Conservation (phyloP, 225 moss, liverwort and hornwort species). For the Asterella californica region DNA sequence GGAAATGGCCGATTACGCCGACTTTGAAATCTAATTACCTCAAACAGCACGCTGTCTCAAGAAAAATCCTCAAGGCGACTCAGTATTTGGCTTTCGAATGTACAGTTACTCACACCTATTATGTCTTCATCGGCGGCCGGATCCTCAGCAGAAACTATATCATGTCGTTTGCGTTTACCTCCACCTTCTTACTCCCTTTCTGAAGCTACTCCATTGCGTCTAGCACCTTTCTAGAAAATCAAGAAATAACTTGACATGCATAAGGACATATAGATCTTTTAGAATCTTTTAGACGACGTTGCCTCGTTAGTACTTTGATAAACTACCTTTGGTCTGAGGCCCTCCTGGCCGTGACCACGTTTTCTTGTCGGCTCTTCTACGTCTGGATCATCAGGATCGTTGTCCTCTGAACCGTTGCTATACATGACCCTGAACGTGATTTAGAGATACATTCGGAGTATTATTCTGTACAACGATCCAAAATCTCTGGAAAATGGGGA, state of each 20-base stretch:
- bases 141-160: slow-evolving; percentile 39
- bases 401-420: slow-evolving; percentile 63
- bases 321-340: slow-evolving; percentile 31
- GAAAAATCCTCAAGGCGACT: background rate
- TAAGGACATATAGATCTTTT: background rate
- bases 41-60: background rate
- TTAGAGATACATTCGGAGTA: background rate
- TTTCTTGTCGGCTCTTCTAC: slow-evolving; percentile 69
- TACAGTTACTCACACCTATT: slow-evolving; percentile 25
- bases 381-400: slow-evolving; percentile 63
- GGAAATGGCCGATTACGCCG: background rate
- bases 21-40: background rate
- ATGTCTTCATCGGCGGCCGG: slow-evolving; percentile 25
- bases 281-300: background rate
- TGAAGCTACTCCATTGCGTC: slow-evolving; percentile 36
- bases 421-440: slow-evolving; percentile 57
- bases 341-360: slow-evolving; percentile 41
- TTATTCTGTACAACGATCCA: background rate
- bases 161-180: slow-evolving; percentile 61
- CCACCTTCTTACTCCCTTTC: slow-evolving; percentile 61
- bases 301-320: background rate
- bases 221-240: slow-evolving; percentile 61
- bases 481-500: background rate
- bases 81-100: background rate
- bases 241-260: background rate